Evolutionary conservation across 1,139 yeast species (phyloP).

Genomic region (Yamadazyma mexicana): DNA sequence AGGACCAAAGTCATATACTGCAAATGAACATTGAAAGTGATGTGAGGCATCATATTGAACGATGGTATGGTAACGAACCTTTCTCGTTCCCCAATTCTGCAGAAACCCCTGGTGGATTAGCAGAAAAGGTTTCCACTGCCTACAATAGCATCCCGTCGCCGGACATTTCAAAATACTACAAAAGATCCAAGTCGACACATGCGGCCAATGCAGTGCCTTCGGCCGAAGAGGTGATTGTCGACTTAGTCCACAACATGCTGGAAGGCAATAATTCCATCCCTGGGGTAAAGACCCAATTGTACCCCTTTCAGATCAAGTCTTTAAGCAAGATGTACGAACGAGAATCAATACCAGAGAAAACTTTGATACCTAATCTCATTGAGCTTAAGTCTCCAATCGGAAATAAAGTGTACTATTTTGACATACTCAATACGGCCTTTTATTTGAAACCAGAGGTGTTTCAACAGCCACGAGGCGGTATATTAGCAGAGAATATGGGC

Average conservation of each 20-base stretch:
- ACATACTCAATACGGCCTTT: slow-evolving; percentile 29
- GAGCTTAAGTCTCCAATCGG: slow-evolving; percentile 23
- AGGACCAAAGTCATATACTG: background rate
- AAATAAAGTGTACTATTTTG: slow-evolving; percentile 28
- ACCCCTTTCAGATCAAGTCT: slow-evolving; percentile 59
- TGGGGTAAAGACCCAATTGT: slow-evolving; percentile 53
- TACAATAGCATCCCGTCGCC: slow-evolving; percentile 46
- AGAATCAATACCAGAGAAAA: slow-evolving; percentile 38
- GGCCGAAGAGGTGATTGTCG: slow-evolving; percentile 19
- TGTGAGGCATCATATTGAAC: slow-evolving; percentile 27
- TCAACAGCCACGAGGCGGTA: slow-evolving; percentile 61
- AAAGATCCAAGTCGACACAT: slow-evolving; percentile 6
- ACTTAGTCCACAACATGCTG: slow-evolving; percentile 17
- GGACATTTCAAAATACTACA: slow-evolving; percentile 20
- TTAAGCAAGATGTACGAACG: slow-evolving; percentile 57
- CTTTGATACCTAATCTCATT: slow-evolving; percentile 47
- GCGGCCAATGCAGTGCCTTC: slow-evolving; percentile 14
- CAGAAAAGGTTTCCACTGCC: slow-evolving; percentile 26
- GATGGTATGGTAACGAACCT: slow-evolving; percentile 27
- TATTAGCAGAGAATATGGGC: slow-evolving; percentile 78
- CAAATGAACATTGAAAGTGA: background rate
- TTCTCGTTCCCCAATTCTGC: background rate
- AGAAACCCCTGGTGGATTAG: slow-evolving; percentile 12
- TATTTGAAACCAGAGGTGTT: slow-evolving; percentile 38
- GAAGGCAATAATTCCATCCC: slow-evolving; percentile 24